These are phyloP conservation scores for Phytophthora sansomeana DNA, from an alignment of 352 stramenopile genomes.

Conservation along the genomic window DNA sequence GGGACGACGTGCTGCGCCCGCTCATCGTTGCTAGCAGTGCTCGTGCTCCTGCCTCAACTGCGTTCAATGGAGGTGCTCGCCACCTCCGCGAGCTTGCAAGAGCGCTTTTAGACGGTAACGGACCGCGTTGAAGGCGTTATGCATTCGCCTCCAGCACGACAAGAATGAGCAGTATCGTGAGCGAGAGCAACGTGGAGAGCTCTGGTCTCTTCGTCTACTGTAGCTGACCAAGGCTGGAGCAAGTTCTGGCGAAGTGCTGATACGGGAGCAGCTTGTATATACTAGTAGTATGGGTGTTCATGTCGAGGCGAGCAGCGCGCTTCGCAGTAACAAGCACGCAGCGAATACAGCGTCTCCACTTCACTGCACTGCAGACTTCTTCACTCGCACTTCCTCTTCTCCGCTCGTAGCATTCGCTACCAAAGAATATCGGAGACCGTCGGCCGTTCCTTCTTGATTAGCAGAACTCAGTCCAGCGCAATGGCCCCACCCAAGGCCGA, in stretches of 20 bases:
- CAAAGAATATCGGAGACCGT: neutral
- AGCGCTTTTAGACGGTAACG: too few relatives aligned
- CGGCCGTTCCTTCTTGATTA: neutral
- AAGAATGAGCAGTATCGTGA: too few relatives aligned
- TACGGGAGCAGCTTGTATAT: constrained; percentile 29
- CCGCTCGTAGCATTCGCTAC: neutral
- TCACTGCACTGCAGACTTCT: constrained; percentile 30
- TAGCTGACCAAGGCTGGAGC: too few relatives aligned
- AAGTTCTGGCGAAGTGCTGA: constrained; percentile 42
- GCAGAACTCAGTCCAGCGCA: constrained; percentile 1
- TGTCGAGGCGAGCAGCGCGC: constrained; percentile 21
- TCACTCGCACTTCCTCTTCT: neutral
- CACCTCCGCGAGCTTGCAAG: too few relatives aligned
- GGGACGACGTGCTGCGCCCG: constrained; percentile 17
- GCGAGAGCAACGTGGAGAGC: too few relatives aligned
- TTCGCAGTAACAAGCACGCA: constrained; percentile 26
- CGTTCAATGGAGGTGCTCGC: too few relatives aligned
- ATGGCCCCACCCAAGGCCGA: constrained; percentile 26
- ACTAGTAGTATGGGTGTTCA: constrained; percentile 44
- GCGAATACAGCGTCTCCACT: constrained; percentile 29
- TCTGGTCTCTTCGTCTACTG: too few relatives aligned
- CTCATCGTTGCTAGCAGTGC: constrained; percentile 14
- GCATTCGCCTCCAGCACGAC: too few relatives aligned
- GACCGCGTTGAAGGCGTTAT: too few relatives aligned
- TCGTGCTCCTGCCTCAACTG: neutral